phyloP scores from a whole-genome alignment of 805 yeast species.

The Candida ovalis region DNA sequence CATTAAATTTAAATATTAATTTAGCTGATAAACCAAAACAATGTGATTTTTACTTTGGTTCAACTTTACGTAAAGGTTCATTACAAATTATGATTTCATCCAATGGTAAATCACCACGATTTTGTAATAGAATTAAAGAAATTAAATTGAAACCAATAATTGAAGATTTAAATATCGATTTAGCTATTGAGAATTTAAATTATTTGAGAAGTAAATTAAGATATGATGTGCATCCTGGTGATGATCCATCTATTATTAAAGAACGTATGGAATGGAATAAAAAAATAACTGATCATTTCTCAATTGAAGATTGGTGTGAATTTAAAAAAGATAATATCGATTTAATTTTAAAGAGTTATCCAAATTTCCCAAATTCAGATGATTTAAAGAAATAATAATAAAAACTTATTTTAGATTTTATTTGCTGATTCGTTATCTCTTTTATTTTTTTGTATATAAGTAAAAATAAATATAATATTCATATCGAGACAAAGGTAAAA shows the following conservation, averaged over 20 bases:
- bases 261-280: slow-evolving; percentile 71
- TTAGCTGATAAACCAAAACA: slow-evolving; percentile 81
- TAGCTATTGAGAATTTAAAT: slow-evolving; percentile 60
- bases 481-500: too few relatives aligned
- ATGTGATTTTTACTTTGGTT: slow-evolving; percentile 85
- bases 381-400: not conserved
- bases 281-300: slow-evolving; percentile 54
- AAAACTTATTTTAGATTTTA: not conserved
- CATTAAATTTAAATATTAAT: slow-evolving; percentile 56
- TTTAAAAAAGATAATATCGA: slow-evolving; percentile 35
- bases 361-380: slow-evolving; percentile 43
- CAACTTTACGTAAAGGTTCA: slow-evolving; percentile 67
- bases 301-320: slow-evolving; percentile 57
- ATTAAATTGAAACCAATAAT: slow-evolving; percentile 45
- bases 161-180: slow-evolving; percentile 40
- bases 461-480: too few relatives aligned
- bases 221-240: slow-evolving; percentile 37
- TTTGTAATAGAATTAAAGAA: slow-evolving; percentile 59
- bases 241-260: slow-evolving; percentile 46
- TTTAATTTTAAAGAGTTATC: slow-evolving; percentile 44
- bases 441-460: not conserved
- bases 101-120: slow-evolving; percentile 76
- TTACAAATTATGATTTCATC: slow-evolving; percentile 80
- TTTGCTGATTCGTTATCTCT: not conserved
- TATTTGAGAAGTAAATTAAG: slow-evolving; percentile 49